Conservation (phyloP, 805 yeast species). For the Maudiozyma serrabonitensis region DNA sequence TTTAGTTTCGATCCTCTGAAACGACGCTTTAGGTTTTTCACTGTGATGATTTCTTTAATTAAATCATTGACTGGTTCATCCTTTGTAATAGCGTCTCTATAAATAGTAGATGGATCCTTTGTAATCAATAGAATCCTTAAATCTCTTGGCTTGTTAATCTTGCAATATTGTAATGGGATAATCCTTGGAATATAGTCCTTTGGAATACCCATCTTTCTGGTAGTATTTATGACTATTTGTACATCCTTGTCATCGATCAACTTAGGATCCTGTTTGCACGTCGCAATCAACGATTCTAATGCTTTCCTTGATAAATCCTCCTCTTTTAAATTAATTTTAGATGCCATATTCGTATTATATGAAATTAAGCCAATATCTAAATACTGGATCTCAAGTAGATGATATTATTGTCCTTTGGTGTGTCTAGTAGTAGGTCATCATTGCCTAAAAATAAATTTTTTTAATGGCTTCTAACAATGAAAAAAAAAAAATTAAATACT, state of each 20-base stretch:
- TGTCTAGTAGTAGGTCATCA: neutral
- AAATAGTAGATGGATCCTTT: slow-evolving; percentile 60
- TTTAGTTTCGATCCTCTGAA: slow-evolving; percentile 36
- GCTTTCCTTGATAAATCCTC: slow-evolving; percentile 14
- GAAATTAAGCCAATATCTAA: neutral
- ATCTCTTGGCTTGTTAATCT: slow-evolving; percentile 40
- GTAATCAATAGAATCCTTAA: slow-evolving; percentile 53
- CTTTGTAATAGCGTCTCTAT: slow-evolving; percentile 39
- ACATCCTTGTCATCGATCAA: slow-evolving; percentile 21
- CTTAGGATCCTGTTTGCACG: slow-evolving; percentile 26
- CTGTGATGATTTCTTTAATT: slow-evolving; percentile 51
- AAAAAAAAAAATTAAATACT: neutral
- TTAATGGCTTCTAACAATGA: neutral
- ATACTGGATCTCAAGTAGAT: no score
- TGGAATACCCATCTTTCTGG: slow-evolving; percentile 30
- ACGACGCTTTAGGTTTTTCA: slow-evolving; percentile 44
- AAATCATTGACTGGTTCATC: slow-evolving; percentile 49
- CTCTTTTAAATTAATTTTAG: slow-evolving; percentile 5
- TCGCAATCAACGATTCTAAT: slow-evolving; percentile 16
- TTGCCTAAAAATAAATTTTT: no score
- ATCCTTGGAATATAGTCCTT: slow-evolving; percentile 49
- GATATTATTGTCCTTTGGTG: neutral
- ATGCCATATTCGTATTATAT: neutral
- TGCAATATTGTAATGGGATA: slow-evolving; percentile 43
- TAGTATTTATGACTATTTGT: slow-evolving; percentile 39